Percentiles rank a stretch among this genome's conserved stretches.
These are phyloP conservation scores for Ceratocystis harringtonii DNA, from an alignment of 2,329 filamentous ascomycete genomes.

Conservation along the genomic window DNA sequence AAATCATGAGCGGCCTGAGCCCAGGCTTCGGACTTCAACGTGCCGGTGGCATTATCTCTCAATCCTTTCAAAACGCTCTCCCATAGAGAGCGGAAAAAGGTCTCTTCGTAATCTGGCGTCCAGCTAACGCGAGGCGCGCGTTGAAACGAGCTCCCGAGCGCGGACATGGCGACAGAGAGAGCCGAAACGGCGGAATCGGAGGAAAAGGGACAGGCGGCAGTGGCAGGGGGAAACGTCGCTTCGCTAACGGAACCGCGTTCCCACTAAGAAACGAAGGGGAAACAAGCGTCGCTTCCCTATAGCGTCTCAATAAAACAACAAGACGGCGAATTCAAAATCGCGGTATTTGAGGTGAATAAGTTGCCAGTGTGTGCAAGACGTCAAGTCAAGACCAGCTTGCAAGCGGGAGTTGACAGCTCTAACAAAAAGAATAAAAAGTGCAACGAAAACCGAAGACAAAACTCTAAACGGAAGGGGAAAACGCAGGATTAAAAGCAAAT, in stretches of 20 bases:
- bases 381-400: not conserved
- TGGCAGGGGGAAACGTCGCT: not conserved
- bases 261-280: not conserved
- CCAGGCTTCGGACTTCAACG: conserved; percentile 46
- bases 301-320: too few species aligned
- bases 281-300: too few species aligned
- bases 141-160: conserved; percentile 10
- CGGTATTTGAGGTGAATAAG: not conserved
- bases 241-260: not conserved
- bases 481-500: conserved; percentile 9
- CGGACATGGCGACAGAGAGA: not conserved
- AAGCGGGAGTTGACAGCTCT: not conserved
- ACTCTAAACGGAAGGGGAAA: not conserved
- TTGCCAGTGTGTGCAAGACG: not conserved
- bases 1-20: conserved; percentile 40
- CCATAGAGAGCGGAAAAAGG: conserved; percentile 46
- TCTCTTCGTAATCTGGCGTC: conserved; percentile 43
- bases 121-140: conserved; percentile 43
- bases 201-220: not conserved
- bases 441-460: not conserved
- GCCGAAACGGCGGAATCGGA: not conserved
- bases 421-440: conserved; percentile 1
- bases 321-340: not conserved
- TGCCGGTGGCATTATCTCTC: conserved; percentile 37
- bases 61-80: conserved; percentile 41